Conservation (phyloP, 768 basidiomycete genomes). For the Boletus rufocinnamomeus region DNA sequence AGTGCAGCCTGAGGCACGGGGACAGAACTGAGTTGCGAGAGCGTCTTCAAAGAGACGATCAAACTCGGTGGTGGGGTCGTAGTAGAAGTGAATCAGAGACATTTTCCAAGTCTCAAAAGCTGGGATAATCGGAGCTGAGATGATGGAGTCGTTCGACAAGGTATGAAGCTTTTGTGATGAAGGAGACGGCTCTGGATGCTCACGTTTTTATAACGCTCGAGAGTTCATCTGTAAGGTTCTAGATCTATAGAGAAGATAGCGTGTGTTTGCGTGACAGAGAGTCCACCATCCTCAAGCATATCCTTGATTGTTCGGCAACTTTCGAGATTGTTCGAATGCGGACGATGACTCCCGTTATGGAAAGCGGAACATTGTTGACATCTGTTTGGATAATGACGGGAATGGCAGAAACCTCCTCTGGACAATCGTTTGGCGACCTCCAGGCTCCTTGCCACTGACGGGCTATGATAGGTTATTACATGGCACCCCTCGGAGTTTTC, state of each 20-base stretch:
- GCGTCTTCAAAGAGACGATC: conserved; percentile 19
- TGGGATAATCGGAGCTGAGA: not conserved
- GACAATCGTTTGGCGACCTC: too few species aligned
- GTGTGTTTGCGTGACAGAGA: not conserved
- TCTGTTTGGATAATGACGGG: conserved; percentile 1
- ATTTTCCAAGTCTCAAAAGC: not conserved
- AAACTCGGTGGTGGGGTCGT: conserved; percentile 3
- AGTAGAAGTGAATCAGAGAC: conserved; percentile 2
- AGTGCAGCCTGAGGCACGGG: not conserved
- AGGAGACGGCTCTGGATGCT: too few species aligned
- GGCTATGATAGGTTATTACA: too few species aligned
- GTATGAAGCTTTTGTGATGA: not conserved
- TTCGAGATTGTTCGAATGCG: conserved; percentile 8
- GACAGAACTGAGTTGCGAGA: conserved; percentile 23
- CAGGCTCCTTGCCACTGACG: too few species aligned
- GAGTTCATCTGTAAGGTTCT: not conserved
- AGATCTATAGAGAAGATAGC: not conserved
- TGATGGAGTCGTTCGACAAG: not conserved
- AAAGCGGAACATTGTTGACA: not conserved
- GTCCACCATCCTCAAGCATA: not conserved
- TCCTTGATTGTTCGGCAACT: not conserved
- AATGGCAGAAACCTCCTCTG: too few species aligned
- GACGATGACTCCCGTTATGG: conserved; percentile 9
- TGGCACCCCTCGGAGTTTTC: too few species aligned
- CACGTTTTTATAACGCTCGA: conserved; percentile 4